Evolutionary conservation across 2,329 filamentous ascomycete species (phyloP).

Genomic region (Aspergillus sergii): DNA sequence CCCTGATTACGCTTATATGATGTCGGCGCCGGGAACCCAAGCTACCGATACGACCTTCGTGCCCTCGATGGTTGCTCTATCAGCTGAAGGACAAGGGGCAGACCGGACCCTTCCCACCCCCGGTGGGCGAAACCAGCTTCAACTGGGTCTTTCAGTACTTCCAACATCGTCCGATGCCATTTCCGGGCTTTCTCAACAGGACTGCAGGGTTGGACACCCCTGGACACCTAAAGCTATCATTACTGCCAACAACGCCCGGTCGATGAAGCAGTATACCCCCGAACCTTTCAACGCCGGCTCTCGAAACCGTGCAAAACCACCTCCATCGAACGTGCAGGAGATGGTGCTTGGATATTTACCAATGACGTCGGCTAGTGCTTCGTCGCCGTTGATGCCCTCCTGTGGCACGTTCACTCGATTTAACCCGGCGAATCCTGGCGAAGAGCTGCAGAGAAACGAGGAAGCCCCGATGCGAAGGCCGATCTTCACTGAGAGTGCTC

Average conservation of each 20-base stretch:
- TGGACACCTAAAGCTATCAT: slow-evolving; percentile 20
- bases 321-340: slow-evolving; percentile 28
- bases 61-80: slow-evolving; percentile 21
- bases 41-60: slow-evolving; percentile 26
- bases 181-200: slow-evolving; percentile 21
- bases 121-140: slow-evolving; percentile 27
- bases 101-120: slow-evolving; percentile 43
- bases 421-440: slow-evolving; percentile 22
- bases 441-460: slow-evolving; percentile 20
- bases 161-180: slow-evolving; percentile 20
- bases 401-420: slow-evolving; percentile 17
- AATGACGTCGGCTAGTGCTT: slow-evolving; percentile 22
- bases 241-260: slow-evolving; percentile 15
- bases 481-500: slow-evolving; percentile 25
- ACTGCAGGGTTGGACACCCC: slow-evolving; percentile 21
- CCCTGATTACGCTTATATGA: slow-evolving; percentile 32
- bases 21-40: slow-evolving; percentile 30
- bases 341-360: slow-evolving; percentile 34
- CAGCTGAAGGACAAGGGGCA: slow-evolving; percentile 27
- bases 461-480: slow-evolving; percentile 19
- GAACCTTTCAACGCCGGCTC: slow-evolving; percentile 24
- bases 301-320: slow-evolving; percentile 21
- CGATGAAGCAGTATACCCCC: slow-evolving; percentile 24
- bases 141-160: slow-evolving; percentile 17
- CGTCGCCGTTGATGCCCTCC: slow-evolving; percentile 16